Conservation (phyloP, 306 rosid genomes). For the Adenanthera pavonina region DNA sequence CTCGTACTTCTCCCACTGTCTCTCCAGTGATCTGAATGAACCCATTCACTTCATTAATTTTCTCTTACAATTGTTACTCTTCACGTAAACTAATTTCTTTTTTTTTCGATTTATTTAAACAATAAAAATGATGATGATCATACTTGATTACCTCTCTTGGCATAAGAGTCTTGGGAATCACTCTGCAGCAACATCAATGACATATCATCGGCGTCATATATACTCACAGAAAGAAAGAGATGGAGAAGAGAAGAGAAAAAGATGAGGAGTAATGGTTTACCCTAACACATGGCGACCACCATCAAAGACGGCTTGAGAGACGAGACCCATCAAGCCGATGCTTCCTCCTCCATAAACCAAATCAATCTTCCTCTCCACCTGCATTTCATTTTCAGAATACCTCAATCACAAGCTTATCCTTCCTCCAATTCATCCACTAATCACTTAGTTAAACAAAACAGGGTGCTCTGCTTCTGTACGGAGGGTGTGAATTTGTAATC, state of each 20-base stretch:
- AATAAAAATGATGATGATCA: background rate
- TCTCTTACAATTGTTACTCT: background rate
- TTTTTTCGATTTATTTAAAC: background rate
- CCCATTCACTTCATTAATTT: background rate
- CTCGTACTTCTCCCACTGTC: constrained; percentile 72
- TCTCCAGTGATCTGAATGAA: constrained; percentile 67
- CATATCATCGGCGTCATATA: background rate
- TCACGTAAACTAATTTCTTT: background rate
- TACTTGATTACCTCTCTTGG: constrained; percentile 65
- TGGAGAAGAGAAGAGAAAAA: background rate
- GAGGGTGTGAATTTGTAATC: background rate
- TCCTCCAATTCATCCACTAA: background rate
- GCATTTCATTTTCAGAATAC: background rate
- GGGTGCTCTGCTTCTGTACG: background rate
- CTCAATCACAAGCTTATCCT: background rate
- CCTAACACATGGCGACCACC: constrained; percentile 93
- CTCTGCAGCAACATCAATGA: constrained; percentile 46
- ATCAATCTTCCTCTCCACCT: constrained; percentile 77
- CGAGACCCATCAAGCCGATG: constrained; percentile 77
- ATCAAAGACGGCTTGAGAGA: constrained; percentile 74
- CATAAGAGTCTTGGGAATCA: constrained; percentile 74
- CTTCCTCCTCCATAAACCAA: constrained; percentile 90
- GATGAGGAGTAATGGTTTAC: constrained; percentile 28
- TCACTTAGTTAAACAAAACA: background rate
- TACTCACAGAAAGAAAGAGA: background rate